Base-by-base conservation (phyloP, 306 rosid genomes). In the Malus sylvestris region DNA sequence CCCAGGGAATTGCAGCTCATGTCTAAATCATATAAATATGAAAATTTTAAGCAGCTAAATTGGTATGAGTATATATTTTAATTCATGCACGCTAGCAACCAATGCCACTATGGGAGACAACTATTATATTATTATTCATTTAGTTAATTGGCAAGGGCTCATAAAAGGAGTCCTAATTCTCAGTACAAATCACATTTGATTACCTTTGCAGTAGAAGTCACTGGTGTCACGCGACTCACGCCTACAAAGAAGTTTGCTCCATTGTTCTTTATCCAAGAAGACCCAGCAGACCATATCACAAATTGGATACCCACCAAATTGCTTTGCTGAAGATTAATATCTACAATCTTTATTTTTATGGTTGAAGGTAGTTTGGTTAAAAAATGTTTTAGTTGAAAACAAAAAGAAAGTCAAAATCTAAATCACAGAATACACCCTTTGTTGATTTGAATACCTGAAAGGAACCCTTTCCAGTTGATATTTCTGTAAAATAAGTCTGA, bases 261-360 rank as follows among this genome's bases (percentile, higher is more conserved):
- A 22, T 76, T 79, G 72, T 83, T 79, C 75, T 83, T 83, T 0
- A 83, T 79, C 86, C 86, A 73, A 6, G 29, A 83, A 71, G 81
- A 27, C 29, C 83, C 80, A 33, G 78, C 60, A 20, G 71, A 63
- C 83, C 83, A 83, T 70, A 83, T 79, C 49, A 83, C 72, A 79
- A 83, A 83, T 60, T 75, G 86, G 78, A 83, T 70, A 63, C 81
- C 81, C 33, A 53, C 63, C 30, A 75, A 75, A 58, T 71, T 79
- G 76, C 46, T 79, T 79, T 75, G 58, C 78, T 83, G 83, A 67
- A 79, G 42, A 66, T 79, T 75, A 71, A 83, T 68, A 63, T 83
- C 81, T 27, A 75, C 73, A 29, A 75, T 35, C 78, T 83, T 70
- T 61, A 4, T 72, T 73, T 61, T 51, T 25, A 19, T 35, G 29